Conservation (phyloP, 768 basidiomycete genomes). For the Pleurotus cornucopiae region DNA sequence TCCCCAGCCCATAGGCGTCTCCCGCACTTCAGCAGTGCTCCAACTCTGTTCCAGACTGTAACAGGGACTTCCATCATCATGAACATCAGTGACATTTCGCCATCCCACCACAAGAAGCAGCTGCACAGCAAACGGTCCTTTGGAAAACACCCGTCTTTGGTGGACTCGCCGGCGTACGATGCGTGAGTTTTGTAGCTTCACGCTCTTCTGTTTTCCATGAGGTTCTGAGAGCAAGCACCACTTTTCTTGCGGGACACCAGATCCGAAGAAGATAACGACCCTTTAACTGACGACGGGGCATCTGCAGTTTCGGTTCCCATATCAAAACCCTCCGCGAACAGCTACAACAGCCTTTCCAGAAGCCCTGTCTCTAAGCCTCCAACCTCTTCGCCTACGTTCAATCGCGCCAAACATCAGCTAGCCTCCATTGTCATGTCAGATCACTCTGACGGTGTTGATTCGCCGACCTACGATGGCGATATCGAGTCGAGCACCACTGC, state of each 20-base stretch:
- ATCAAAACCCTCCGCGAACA: constrained; percentile 20
- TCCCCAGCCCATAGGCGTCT: neutral
- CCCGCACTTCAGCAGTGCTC: neutral
- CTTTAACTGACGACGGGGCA: constrained; percentile 70
- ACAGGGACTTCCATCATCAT: neutral
- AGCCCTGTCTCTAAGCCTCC: constrained; percentile 24
- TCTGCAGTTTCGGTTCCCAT: constrained; percentile 47
- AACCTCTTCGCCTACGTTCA: constrained; percentile 12
- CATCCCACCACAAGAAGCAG: constrained; percentile 24
- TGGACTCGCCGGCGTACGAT: constrained; percentile 76
- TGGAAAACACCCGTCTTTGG: constrained; percentile 57
- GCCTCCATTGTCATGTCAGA: constrained; percentile 57
- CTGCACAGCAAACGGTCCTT: constrained; percentile 64
- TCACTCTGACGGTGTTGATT: constrained; percentile 67
- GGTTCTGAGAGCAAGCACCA: neutral
- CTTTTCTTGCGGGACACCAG: constrained; percentile 27
- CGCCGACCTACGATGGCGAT: constrained; percentile 89
- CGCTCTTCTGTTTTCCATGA: neutral
- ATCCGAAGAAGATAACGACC: constrained; percentile 87
- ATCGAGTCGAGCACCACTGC: constrained; percentile 75
- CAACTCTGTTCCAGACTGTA: no score
- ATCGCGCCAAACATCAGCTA: constrained; percentile 45
- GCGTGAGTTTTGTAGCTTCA: constrained; percentile 38
- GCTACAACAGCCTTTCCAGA: constrained; percentile 6
- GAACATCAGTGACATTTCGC: constrained; percentile 2